phyloP scores from a whole-genome alignment of 208 protist species.

The Herpetomonas muscarum region DNA sequence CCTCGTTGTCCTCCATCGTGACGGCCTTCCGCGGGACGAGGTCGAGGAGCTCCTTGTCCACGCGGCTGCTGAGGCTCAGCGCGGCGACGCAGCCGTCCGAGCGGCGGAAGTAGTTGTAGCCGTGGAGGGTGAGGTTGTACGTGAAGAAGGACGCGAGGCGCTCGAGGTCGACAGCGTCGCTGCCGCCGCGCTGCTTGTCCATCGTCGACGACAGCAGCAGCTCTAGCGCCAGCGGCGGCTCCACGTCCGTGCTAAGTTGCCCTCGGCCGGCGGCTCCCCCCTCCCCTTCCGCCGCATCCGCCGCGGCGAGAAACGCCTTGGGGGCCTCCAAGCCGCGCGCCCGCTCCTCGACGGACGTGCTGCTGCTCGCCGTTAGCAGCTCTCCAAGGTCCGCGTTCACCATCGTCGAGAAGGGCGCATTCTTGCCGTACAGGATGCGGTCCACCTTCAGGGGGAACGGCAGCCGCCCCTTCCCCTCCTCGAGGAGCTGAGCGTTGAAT shows the following conservation, averaged over 20 bases:
- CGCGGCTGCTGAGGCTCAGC: slow-evolving; percentile 38
- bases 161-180: neutral
- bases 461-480: neutral
- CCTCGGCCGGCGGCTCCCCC: too few relatives aligned
- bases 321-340: neutral
- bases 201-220: slow-evolving; percentile 11
- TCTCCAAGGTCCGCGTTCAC: slow-evolving; percentile 38
- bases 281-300: too few relatives aligned
- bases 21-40: slow-evolving; percentile 5
- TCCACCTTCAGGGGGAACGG: slow-evolving; percentile 31
- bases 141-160: slow-evolving; percentile 34
- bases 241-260: too few relatives aligned
- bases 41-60: slow-evolving; percentile 15
- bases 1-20: slow-evolving; percentile 3
- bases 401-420: slow-evolving; percentile 46
- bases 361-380: slow-evolving; percentile 15
- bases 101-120: slow-evolving; percentile 61
- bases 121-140: slow-evolving; percentile 69
- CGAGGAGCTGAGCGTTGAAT: slow-evolving; percentile 23
- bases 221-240: too few relatives aligned
- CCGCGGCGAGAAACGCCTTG: neutral
- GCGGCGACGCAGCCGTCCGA: slow-evolving; percentile 52
- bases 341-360: neutral
- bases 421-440: slow-evolving; percentile 49
- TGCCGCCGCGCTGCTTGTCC: neutral